phyloP scores from a whole-genome alignment of 2,329 filamentous ascomycete species.

The Fusarium veterinarium region DNA sequence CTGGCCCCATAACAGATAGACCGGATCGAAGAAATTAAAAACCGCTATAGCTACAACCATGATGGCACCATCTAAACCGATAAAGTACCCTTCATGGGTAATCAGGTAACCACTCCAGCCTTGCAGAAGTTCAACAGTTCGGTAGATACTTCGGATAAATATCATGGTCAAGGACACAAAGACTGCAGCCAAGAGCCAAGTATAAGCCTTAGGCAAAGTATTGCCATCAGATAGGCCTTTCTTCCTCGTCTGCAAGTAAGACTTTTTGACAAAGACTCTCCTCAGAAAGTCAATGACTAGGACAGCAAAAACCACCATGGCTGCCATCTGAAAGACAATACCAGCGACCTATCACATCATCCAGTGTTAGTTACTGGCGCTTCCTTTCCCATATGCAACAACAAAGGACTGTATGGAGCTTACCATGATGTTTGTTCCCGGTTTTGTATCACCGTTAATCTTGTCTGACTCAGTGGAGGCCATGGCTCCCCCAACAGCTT shows the following conservation, averaged over 20 bases:
- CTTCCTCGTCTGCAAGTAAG: background rate
- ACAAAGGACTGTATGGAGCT: accelerated
- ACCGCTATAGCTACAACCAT: background rate
- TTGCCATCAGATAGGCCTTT: background rate
- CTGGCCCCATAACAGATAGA: background rate
- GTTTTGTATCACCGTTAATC: background rate
- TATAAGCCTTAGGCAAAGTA: background rate
- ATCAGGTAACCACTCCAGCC: background rate
- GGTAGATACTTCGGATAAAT: background rate
- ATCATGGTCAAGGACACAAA: background rate
- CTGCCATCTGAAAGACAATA: background rate
- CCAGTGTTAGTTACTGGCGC: accelerated
- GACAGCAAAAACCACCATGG: background rate
- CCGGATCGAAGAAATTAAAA: background rate
- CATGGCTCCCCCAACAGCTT: background rate
- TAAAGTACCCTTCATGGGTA: background rate
- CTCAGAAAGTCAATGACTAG: background rate
- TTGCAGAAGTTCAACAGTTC: background rate
- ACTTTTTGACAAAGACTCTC: background rate
- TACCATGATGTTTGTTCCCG: background rate
- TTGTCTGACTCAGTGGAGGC: background rate
- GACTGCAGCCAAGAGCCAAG: background rate
- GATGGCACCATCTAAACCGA: background rate
- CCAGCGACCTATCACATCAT: background rate
- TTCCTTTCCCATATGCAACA: accelerated